A percentile compares a stretch with the other conserved stretches of the same genome.
Evolutionary conservation across 208 protist genomes (phyloP).

Genomic region (Acanthamoeba healyi): DNA sequence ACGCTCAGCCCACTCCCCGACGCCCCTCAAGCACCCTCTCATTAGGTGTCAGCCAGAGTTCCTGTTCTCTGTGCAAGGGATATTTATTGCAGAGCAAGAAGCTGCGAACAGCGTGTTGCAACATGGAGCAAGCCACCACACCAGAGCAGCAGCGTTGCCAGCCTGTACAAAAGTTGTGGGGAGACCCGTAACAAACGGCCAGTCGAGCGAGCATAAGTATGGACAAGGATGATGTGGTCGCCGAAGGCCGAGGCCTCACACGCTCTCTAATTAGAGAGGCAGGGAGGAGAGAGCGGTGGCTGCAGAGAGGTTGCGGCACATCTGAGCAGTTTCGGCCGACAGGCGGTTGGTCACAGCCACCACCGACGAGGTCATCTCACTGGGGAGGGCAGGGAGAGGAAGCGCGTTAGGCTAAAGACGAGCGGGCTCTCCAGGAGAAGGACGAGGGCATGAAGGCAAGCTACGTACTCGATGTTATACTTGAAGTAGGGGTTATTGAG

Average conservation of each 20-base stretch:
- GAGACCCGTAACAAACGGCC: background rate
- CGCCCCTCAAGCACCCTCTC: no score
- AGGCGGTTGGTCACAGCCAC: background rate
- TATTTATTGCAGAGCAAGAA: background rate
- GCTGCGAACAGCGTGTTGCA: background rate
- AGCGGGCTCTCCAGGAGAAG: background rate
- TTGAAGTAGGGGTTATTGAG: background rate
- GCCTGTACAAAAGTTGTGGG: background rate
- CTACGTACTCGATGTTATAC: background rate
- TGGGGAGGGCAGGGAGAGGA: background rate
- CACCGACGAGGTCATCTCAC: slow-evolving; percentile 22
- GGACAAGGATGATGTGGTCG: background rate
- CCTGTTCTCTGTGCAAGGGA: background rate
- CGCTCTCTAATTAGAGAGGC: slow-evolving; percentile 1
- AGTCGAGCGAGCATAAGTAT: no score
- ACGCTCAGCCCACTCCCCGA: no score
- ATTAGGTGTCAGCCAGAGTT: no score
- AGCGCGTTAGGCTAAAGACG: background rate
- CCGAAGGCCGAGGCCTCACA: background rate
- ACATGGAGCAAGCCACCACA: background rate
- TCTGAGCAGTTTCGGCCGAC: slow-evolving; percentile 7
- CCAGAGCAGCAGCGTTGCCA: background rate
- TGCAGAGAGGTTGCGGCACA: slow-evolving; percentile 32
- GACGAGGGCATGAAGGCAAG: background rate
- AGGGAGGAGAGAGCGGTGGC: background rate